These are phyloP conservation scores for Tubosaeta sp. DNA, from an alignment of 768 basidiomycete species.

Conservation along the genomic window DNA sequence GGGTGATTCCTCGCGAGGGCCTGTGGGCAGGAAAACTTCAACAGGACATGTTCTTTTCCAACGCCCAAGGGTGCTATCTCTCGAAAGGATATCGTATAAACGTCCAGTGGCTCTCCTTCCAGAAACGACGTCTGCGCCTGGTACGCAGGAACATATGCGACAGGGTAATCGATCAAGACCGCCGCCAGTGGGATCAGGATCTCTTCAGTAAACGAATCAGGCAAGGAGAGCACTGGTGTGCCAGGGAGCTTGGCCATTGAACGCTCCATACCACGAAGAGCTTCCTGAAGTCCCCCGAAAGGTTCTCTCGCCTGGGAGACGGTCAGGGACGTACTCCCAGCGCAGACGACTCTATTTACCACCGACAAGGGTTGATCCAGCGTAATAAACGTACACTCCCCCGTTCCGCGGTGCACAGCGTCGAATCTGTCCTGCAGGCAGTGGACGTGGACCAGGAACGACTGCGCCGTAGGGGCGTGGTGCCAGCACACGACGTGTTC, in stretches of 20 bases:
- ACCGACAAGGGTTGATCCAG: slow-evolving; percentile 15
- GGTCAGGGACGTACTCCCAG: background rate
- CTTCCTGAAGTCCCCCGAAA: slow-evolving; percentile 12
- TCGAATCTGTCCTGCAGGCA: slow-evolving; percentile 13
- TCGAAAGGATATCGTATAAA: slow-evolving; percentile 38
- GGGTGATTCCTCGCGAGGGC: slow-evolving; percentile 8
- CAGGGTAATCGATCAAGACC: slow-evolving; percentile 57
- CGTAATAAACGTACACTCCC: slow-evolving; percentile 15
- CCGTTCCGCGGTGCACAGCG: background rate
- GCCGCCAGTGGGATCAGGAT: slow-evolving; percentile 51
- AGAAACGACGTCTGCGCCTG: slow-evolving; percentile 37
- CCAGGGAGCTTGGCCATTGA: slow-evolving; percentile 7
- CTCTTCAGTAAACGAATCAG: slow-evolving; percentile 22
- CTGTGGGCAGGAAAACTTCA: slow-evolving; percentile 58
- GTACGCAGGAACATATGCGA: slow-evolving; percentile 50
- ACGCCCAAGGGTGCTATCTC: background rate
- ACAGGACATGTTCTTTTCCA: slow-evolving; percentile 33
- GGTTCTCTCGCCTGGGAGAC: slow-evolving; percentile 10
- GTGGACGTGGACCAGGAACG: slow-evolving; percentile 49
- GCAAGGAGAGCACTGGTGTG: slow-evolving; percentile 27
- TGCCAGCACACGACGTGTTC: slow-evolving; percentile 40
- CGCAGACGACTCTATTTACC: slow-evolving; percentile 14
- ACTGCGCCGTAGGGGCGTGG: slow-evolving; percentile 45
- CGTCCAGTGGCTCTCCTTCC: slow-evolving; percentile 42
- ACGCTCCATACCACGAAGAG: slow-evolving; percentile 6